Base-by-base conservation (phyloP, 768 basidiomycete species). In the Suillus lakei region DNA sequence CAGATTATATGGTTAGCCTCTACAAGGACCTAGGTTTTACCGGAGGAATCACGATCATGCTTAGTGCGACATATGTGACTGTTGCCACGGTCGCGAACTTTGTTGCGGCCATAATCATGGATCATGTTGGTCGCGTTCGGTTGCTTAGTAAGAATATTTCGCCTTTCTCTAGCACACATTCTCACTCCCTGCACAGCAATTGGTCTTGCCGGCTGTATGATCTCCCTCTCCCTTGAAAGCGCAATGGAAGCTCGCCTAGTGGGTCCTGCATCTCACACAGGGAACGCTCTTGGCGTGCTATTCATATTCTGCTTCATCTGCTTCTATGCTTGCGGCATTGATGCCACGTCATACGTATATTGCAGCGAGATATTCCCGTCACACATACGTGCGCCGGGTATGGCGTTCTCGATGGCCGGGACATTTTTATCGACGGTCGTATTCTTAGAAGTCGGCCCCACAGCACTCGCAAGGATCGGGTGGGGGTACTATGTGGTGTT, bases 241-340 rank as follows among this genome's bases (percentile, higher is more conserved):
- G 21, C 30, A 2, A n/a, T 34, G 61, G 30, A 50, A 51, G 46
- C 48, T 26, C 13, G 7, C 18, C 26, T 16, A 32, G 16, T 51
- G 9, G 28, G 28, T 16, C 50, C 2, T 48, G 13, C 43, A 9
- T 3, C 30, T 18, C 59, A 32, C 64, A 30, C 32, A 38, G 28
- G 26, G 43, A 39, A 61, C 8, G 32, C 30, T 30, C 50, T 39
- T 39, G 60, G 64, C 7, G 30, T 61, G 36, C 38, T 41, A n/a
- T 65, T 62, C 23, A 46, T 55, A 43, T 62, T 66, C 41, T 18
- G 12, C 18, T 56, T 62, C 51, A 55, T 62, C 6, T 65, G 48
- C 61, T 54, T 62, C 23, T 54, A 66, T 32, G 51, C 64, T 23
- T 34, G 61, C 32, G 30, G 54, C 44, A 66, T 48, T 8, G 41